Conservation (phyloP, 345 rosid species). For the Acer negundo region DNA sequence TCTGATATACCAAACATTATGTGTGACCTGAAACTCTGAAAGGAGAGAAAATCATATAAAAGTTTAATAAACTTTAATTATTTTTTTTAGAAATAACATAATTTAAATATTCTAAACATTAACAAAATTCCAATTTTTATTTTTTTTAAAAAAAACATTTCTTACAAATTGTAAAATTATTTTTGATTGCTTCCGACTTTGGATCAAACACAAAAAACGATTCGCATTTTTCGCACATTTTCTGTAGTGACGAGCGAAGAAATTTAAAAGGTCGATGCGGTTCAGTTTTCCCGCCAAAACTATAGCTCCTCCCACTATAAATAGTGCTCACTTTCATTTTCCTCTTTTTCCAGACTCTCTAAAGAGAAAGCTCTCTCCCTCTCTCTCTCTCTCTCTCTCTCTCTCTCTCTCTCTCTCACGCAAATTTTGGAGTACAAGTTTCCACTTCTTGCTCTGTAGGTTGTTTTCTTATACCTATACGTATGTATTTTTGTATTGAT, state of each 20-base stretch:
- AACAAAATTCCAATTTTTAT: too few relatives aligned
- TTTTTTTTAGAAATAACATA: too few relatives aligned
- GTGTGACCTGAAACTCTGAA: too few relatives aligned
- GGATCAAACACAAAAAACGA: too few relatives aligned
- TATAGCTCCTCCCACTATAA: background rate
- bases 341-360: background rate
- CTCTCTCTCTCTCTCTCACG: background rate
- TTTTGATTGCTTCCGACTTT: too few relatives aligned
- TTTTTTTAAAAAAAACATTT: too few relatives aligned
- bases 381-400: too few relatives aligned
- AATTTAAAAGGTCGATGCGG: background rate
- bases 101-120: too few relatives aligned
- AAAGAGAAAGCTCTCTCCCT: background rate
- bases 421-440: conserved; percentile 1
- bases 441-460: background rate
- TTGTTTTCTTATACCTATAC: background rate
- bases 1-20: too few relatives aligned
- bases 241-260: background rate
- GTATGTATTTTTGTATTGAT: background rate
- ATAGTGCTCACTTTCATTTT: background rate
- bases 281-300: conserved; percentile 20
- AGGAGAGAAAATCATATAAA: too few relatives aligned
- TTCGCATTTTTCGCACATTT: background rate
- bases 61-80: too few relatives aligned
- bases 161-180: too few relatives aligned